Conservation (phyloP, 441 rosid species). For the Omphalea diandra region DNA sequence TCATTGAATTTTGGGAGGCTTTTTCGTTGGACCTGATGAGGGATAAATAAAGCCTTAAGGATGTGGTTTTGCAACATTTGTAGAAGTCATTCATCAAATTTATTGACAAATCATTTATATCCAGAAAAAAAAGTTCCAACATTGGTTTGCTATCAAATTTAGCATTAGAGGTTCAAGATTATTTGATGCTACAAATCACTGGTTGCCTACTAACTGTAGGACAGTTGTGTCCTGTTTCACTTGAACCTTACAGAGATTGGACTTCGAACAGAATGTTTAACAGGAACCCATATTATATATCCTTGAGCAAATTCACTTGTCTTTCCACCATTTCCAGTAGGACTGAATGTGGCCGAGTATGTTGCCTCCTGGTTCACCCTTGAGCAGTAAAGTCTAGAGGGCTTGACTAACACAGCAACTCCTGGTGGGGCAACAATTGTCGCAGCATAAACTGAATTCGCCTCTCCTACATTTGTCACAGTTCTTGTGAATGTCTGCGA, state of each 20-base stretch:
- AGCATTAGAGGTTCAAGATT: background rate
- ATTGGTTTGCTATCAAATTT: too few species aligned
- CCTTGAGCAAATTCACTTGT: slow-evolving; percentile 32
- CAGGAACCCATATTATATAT: slow-evolving; percentile 37
- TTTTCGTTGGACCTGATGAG: too few species aligned
- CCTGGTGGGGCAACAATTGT: slow-evolving; percentile 38
- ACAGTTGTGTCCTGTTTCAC: slow-evolving; percentile 8
- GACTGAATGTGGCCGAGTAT: slow-evolving; percentile 34
- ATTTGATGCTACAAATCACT: background rate
- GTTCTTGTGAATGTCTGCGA: slow-evolving; percentile 37
- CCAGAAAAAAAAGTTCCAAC: too few species aligned
- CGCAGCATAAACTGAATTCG: slow-evolving; percentile 28
- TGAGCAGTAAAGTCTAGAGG: slow-evolving; percentile 32
- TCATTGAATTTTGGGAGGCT: too few species aligned
- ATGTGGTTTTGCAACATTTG: too few species aligned
- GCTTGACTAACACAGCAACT: slow-evolving; percentile 41
- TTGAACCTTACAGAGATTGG: slow-evolving; percentile 39
- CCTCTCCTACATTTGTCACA: slow-evolving; percentile 42
- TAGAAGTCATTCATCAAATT: too few species aligned
- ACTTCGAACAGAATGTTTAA: slow-evolving; percentile 36
- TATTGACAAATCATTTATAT: too few species aligned
- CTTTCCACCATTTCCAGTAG: slow-evolving; percentile 6
- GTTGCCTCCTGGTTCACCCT: slow-evolving; percentile 37
- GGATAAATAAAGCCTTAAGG: too few species aligned
- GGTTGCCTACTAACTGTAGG: background rate